Evolutionary conservation across 2,329 filamentous ascomycete genomes (phyloP), one percentile per base, ranked within the genome.

Genomic region (Claviceps sp.): DNA sequence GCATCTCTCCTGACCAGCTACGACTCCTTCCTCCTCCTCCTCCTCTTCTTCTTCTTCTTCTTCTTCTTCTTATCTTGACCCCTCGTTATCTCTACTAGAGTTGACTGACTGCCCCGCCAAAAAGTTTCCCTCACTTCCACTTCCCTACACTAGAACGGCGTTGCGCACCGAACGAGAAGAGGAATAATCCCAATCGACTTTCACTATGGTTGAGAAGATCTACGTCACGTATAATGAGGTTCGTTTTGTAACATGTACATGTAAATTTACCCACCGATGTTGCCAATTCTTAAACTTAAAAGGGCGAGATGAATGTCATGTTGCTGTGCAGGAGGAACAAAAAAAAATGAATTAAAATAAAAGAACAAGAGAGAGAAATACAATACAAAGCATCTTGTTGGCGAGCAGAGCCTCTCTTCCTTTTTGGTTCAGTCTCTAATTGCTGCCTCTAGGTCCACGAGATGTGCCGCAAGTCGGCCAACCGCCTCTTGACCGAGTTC

Each of bases 201-300:
- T 39, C 70, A 84, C 73, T 54, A 90, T 90, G 85, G 79, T 86
- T 58, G 77, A 91, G 70, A 94, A 94, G 69, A 70, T 89, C 67
- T 94, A 91, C 73, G 82, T 93, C 66, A 93, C 87, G 61, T 95
- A 95, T 72, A 95, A 94, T 69, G 82, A 93, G 80, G 87, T 90
- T 74, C 68, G 80, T 70, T 54, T 52, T 29, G 26, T 29, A 9
- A 29, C 8, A 4, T 9, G 26, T 29, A 29, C 26, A 29, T 9
- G 26, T 29, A 29, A 11, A 29, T 29, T 29, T 29, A 9, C 26
- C 26, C 26, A 29, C 26, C 8, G 26, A 9, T 29, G 26, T 29
- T 29, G 26, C 26, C 26, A 29, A 29, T 29, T 29, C 8, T 11
- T 9, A 9, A 29, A 20, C 20, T 20, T 20, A 20, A 20, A 20